Evolutionary conservation across 129 eudicot genomes (phyloP).

Genomic region (Artemisia tridentata): DNA sequence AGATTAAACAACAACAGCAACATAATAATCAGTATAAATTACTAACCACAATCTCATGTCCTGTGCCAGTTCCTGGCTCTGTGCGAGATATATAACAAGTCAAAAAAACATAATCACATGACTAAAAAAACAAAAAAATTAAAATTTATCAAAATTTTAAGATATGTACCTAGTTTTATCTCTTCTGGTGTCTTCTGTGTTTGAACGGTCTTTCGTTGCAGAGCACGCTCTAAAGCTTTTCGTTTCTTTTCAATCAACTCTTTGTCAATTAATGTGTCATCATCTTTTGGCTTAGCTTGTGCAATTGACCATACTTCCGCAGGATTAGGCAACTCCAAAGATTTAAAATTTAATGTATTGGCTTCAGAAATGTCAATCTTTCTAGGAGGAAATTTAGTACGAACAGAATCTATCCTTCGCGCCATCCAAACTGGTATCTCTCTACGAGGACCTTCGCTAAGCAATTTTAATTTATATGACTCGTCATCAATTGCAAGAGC

Average conservation of each 20-base stretch:
- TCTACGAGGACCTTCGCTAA: slow-evolving; percentile 62
- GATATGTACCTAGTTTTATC: slow-evolving; percentile 41
- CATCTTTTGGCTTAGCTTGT: slow-evolving; percentile 52
- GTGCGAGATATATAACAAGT: slow-evolving; percentile 22
- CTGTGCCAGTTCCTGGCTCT: slow-evolving; percentile 74
- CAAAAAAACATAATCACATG: slow-evolving; percentile 8
- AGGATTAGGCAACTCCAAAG: slow-evolving; percentile 51
- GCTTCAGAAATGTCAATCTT: slow-evolving; percentile 36
- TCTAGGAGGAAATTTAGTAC: slow-evolving; percentile 59
- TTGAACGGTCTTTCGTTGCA: slow-evolving; percentile 47
- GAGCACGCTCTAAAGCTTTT: slow-evolving; percentile 63
- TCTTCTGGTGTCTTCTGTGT: slow-evolving; percentile 62
- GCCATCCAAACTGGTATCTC: slow-evolving; percentile 71
- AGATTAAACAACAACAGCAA: slow-evolving; percentile 13
- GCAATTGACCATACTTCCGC: slow-evolving; percentile 65
- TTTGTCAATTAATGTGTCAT: slow-evolving; percentile 47
- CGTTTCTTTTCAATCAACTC: slow-evolving; percentile 58
- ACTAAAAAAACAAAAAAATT: background rate
- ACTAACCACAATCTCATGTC: slow-evolving; percentile 69
- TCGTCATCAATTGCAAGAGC: slow-evolving; percentile 48
- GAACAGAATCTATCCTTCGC: slow-evolving; percentile 48
- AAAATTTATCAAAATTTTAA: background rate
- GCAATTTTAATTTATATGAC: slow-evolving; percentile 51
- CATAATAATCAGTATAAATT: background rate
- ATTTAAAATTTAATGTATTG: slow-evolving; percentile 35